Base-by-base conservation (phyloP, 2,329 filamentous ascomycete genomes). In the Paraconiothyrium brasiliense region DNA sequence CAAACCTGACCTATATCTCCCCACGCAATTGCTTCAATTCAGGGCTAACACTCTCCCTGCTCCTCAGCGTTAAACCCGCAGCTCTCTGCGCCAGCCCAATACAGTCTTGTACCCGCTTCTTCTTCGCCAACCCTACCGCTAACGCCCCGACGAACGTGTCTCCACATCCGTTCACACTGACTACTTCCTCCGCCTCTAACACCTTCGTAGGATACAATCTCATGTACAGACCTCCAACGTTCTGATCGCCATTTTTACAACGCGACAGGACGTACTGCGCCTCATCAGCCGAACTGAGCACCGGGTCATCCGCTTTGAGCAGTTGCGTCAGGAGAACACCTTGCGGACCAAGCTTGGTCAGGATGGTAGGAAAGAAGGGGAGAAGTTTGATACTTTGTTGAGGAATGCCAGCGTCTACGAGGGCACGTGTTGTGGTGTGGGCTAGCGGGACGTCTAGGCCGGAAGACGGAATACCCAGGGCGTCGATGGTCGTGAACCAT, bases 161-260 rank as follows among this genome's bases (percentile, higher is more conserved):
- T 0, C 95, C 95, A 2, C 93, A 93, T 0, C 94, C 95, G 76
- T 98, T 98, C 10, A 98, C 94, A 50, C 93, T 97, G 1, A 94
- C 88, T 1, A 97, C 84, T 30, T 95, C 88, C 22, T 85, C 80
- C 0, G 82, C 78, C 2, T 69, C 61, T 6, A 97, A 84, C 16
- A 82, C 80, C 74, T 91, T 86, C 0, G 91, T 83, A 0, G 91
- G 87, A 75, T 92, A 81, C 0, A 90, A 75, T 6, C 88, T 80
- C 89, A 97, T 93, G 73, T 97, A 97, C 2, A 97, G 84, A 0
- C 94, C 94, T 0, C 93, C 82, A 0, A 84, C 81, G 34, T 86
- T 83, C 2, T 83, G 82, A 13, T 83, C 83, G 1, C 80, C 75
- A 37, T 85, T 86, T 24, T 59, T 60, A 27, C 75, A 78, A 8